Percentiles rank a stretch among this genome's conserved stretches.
Conservation (phyloP, 495 filamentous ascomycete genomes). For the Sphaerosporella brunnea region DNA sequence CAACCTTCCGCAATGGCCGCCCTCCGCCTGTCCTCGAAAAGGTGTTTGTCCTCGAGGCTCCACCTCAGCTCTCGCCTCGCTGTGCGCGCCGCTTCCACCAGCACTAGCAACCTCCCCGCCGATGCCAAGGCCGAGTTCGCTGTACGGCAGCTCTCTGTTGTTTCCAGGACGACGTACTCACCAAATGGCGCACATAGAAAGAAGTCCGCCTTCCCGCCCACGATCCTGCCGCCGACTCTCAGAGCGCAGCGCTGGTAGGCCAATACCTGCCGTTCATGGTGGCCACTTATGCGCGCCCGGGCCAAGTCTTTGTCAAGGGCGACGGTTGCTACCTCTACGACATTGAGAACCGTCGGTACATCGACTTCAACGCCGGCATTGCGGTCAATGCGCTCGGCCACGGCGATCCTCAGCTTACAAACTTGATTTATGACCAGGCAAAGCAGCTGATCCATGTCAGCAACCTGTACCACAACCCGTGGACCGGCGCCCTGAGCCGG, state of each 20-base stretch:
- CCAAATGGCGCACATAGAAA: no score
- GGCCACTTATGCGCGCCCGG: slow-evolving; percentile 80
- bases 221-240: slow-evolving; percentile 66
- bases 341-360: slow-evolving; percentile 67
- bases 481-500: slow-evolving; percentile 73
- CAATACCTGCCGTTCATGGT: slow-evolving; percentile 76
- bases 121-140: no score
- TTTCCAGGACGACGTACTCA: no score
- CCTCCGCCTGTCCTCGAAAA: no score
- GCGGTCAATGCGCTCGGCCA: slow-evolving; percentile 89
- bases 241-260: slow-evolving; percentile 52
- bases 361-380: slow-evolving; percentile 91
- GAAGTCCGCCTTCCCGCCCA: slow-evolving; percentile 50
- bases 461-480: slow-evolving; percentile 90
- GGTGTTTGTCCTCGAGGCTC: no score
- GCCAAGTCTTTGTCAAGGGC: slow-evolving; percentile 73
- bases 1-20: no score
- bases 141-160: no score
- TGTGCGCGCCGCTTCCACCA: no score
- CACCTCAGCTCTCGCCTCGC: no score
- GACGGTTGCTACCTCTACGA: slow-evolving; percentile 79
- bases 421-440: slow-evolving; percentile 60
- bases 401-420: slow-evolving; percentile 49
- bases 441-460: slow-evolving; percentile 71
- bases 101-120: no score